Base-by-base conservation (phyloP, 208 protist species). In the Leishmania turanica region DNA sequence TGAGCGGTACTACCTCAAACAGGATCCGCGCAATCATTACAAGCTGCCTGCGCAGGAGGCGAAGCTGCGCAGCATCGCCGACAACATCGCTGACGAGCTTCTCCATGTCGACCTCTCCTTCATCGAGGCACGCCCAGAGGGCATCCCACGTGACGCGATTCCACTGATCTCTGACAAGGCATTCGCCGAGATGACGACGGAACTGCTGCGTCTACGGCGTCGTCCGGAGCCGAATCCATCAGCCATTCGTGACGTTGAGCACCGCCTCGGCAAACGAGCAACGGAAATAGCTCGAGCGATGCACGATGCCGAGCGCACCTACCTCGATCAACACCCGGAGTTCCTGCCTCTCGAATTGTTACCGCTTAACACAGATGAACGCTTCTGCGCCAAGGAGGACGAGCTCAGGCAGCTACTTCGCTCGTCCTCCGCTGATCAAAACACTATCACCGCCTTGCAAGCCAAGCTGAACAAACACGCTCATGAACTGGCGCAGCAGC, bases 1-100 rank as follows among this genome's bases (percentile, higher is more conserved):
- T 49, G 58, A 79, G 77, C 87, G 85, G 45, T 88, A 89, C 77
- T 34, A 79, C 19, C 78, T 96, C n/a, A 75, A 86, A 81, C 62
- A 87, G 42, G 90, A 96, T 71, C 90, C 87, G 21, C 83, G 91
- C 19, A 96, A 94, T 79, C 77, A 68, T 9, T 82, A 83, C 79
- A 91, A 92, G 75, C 79, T 94, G 9, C 53, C 42, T 8, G n/a
- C 60, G 24, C 77, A 89, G 49, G 90, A 96, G 78, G 83, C 82
- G 15, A 51, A 83, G 51, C 78, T 94, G 64, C 84, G 87, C 42
- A n/a, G 42, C 11, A 77, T 88, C 19, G 89, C 87, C 27, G 81
- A 91, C 54, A 70, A 49, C 0, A 73, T 89, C 1, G 74, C 73
- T 1, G 82, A 77, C 51, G 49, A 47, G 19, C 9, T 53, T 8